Evolutionary conservation across 768 basidiomycete species (phyloP).

Genomic region (Rhizopogon rudus): DNA sequence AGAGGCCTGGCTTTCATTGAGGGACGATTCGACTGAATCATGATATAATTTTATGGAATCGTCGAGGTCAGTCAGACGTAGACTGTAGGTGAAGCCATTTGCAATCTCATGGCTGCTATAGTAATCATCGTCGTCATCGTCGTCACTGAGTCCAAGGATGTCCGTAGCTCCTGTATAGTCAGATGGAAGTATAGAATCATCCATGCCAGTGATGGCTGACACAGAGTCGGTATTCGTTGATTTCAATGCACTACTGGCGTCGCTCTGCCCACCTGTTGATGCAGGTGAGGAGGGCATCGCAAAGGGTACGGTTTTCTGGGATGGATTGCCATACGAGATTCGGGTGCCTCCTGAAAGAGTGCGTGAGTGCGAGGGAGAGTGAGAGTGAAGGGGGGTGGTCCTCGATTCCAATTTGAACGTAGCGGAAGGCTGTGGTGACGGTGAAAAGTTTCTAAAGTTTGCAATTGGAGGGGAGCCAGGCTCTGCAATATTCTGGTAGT

Average conservation of each 20-base stretch:
- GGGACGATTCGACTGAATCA: background rate
- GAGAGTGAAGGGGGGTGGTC: slow-evolving; percentile 7
- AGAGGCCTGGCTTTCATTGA: background rate
- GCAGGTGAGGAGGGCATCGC: background rate
- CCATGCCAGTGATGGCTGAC: background rate
- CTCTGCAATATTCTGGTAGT: background rate
- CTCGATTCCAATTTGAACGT: background rate
- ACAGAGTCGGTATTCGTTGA: background rate
- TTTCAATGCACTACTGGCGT: background rate
- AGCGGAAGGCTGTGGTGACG: background rate
- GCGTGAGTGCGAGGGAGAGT: background rate
- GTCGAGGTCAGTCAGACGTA: no score
- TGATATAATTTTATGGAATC: background rate
- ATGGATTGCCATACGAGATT: slow-evolving; percentile 1
- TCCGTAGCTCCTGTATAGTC: slow-evolving; percentile 1
- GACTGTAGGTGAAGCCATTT: background rate
- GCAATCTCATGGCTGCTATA: background rate
- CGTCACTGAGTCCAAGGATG: slow-evolving; percentile 4
- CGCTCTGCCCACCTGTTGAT: no score
- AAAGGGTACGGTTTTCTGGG: slow-evolving; percentile 1
- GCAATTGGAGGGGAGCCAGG: background rate
- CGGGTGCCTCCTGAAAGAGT: background rate
- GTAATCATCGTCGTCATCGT: background rate
- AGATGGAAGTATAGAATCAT: background rate
- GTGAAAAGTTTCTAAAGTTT: background rate